Evolutionary conservation across 805 yeast species (phyloP).

Genomic region (Wickerhamiella spandovensis): DNA sequence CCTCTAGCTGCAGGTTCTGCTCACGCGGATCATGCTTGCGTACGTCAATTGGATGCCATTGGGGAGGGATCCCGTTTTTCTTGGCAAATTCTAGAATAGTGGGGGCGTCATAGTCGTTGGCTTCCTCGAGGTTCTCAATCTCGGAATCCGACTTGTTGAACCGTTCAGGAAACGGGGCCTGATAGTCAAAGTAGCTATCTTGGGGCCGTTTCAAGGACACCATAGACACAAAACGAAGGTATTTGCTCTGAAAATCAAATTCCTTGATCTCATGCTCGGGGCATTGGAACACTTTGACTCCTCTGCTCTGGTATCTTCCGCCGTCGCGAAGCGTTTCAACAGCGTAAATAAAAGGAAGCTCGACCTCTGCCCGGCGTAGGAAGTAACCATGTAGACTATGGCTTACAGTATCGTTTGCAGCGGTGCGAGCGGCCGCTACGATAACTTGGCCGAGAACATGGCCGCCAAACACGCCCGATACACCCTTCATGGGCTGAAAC

Average conservation of each 20-base stretch:
- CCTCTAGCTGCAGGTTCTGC: constrained; percentile 10
- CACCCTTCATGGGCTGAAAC: constrained; percentile 17
- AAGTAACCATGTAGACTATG: constrained; percentile 21
- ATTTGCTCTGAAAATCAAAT: constrained; percentile 11
- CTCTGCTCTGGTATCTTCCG: constrained; percentile 16
- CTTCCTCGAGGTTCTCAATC: constrained; percentile 12
- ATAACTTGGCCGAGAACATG: constrained; percentile 21
- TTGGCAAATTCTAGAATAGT: background rate
- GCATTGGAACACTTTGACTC: constrained; percentile 20
- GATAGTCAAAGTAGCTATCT: constrained; percentile 9
- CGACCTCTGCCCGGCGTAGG: constrained; percentile 18
- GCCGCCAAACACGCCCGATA: constrained; percentile 21
- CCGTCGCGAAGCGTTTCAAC: constrained; percentile 21
- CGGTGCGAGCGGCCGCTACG: constrained; percentile 17
- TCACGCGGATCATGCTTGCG: constrained; percentile 17
- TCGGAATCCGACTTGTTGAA: constrained; percentile 7
- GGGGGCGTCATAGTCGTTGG: constrained; percentile 19
- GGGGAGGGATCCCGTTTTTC: constrained; percentile 6
- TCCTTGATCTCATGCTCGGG: constrained; percentile 11
- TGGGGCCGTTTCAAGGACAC: constrained; percentile 12
- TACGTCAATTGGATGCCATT: constrained; percentile 21
- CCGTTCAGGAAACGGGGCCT: constrained; percentile 6
- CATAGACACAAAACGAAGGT: constrained; percentile 12
- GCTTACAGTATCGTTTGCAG: constrained; percentile 11
- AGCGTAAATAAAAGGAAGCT: constrained; percentile 20